Percentiles rank a stretch among this genome's conserved stretches.
These are phyloP conservation scores for Salvia hispanica DNA, from an alignment of 257 asterid genomes.

Conservation along the genomic window DNA sequence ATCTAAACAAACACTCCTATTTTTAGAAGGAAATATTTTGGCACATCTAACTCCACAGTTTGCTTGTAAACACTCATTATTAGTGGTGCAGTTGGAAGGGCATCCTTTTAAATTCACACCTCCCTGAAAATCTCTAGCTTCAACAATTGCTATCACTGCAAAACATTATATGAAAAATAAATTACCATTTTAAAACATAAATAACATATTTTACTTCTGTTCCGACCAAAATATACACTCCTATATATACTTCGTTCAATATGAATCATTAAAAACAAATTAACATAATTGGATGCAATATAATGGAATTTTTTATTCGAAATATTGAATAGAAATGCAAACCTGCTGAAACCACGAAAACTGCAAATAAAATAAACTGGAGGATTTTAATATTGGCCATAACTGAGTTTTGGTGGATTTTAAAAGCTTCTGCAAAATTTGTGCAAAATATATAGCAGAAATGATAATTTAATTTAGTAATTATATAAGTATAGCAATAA, in stretches of 20 bases:
- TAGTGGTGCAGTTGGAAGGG: slow-evolving; percentile 8
- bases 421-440: slow-evolving; percentile 8
- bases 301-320: background rate
- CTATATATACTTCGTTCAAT: too few relatives aligned
- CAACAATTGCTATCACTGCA: slow-evolving; percentile 24
- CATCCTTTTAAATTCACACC: slow-evolving; percentile 25
- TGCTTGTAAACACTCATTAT: slow-evolving; percentile 14
- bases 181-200: too few relatives aligned
- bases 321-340: background rate
- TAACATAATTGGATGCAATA: background rate
- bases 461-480: background rate
- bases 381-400: slow-evolving; percentile 28
- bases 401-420: background rate
- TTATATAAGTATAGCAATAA: background rate
- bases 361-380: slow-evolving; percentile 13
- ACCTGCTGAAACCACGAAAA: slow-evolving; percentile 29
- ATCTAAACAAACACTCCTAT: slow-evolving; percentile 1
- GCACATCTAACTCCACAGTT: slow-evolving; percentile 27
- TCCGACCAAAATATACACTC: background rate
- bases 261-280: too few relatives aligned
- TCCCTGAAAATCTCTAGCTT: slow-evolving; percentile 20
- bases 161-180: background rate
- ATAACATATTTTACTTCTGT: too few relatives aligned
- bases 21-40: background rate
- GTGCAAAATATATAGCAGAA: slow-evolving; percentile 1